These are phyloP conservation scores for Sonneratia alba DNA, from an alignment of 345 rosid genomes.

Conservation along the genomic window DNA sequence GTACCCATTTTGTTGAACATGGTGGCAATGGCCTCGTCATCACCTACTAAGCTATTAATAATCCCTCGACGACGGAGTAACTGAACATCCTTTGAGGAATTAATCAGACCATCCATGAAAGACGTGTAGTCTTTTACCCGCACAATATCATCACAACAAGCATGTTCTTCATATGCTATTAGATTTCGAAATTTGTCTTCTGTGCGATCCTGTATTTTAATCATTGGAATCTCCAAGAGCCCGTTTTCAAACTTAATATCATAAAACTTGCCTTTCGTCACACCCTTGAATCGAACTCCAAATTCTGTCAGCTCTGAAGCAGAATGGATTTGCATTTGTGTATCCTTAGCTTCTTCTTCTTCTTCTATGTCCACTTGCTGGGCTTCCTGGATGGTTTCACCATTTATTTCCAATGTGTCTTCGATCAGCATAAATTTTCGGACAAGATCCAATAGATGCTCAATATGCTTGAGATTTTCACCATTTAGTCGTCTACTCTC, in stretches of 20 bases:
- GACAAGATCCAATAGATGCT: constrained; percentile 9
- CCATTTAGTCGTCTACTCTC: background rate
- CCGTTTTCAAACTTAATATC: constrained; percentile 10
- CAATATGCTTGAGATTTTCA: background rate
- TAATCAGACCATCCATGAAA: too few species aligned
- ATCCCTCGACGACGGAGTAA: too few species aligned
- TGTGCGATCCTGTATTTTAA: background rate
- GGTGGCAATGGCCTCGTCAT: constrained; percentile 1
- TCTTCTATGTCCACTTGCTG: background rate
- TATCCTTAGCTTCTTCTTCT: background rate
- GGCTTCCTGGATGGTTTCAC: background rate
- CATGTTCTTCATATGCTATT: constrained; percentile 17
- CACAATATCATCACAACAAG: too few species aligned
- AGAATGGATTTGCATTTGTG: background rate
- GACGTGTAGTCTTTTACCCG: constrained; percentile 7
- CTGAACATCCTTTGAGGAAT: too few species aligned
- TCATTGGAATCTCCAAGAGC: constrained; percentile 8
- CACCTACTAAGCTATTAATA: constrained; percentile 4
- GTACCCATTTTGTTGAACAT: background rate
- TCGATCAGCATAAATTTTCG: background rate
- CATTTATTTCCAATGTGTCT: background rate
- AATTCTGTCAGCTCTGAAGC: constrained; percentile 15
- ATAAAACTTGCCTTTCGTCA: background rate
- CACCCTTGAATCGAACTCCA: constrained; percentile 12
- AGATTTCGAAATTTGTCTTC: constrained; percentile 12